Evolutionary conservation across 2,329 filamentous ascomycete genomes (phyloP).

Genomic region (Ophiostoma fasciatum): DNA sequence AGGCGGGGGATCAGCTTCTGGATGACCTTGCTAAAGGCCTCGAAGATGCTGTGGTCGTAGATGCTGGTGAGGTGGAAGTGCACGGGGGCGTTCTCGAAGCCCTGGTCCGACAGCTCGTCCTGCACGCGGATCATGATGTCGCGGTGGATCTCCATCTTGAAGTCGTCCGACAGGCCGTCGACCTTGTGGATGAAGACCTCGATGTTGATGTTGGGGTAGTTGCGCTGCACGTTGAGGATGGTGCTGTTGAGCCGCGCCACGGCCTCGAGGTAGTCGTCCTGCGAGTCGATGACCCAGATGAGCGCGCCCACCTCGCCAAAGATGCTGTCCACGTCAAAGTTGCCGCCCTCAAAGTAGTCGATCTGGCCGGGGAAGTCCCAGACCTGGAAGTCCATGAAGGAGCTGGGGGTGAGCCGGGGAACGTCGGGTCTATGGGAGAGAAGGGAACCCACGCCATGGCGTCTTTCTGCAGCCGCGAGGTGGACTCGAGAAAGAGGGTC

Average conservation of each 20-base stretch:
- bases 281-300: conserved; percentile 97
- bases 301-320: conserved; percentile 89
- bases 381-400: conserved; percentile 98
- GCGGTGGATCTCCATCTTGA: conserved; percentile 87
- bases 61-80: conserved; percentile 95
- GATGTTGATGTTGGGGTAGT: conserved; percentile 87
- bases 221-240: conserved; percentile 75
- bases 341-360: conserved; percentile 72
- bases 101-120: conserved; percentile 85
- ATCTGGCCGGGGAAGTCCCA: conserved; percentile 96
- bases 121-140: conserved; percentile 95
- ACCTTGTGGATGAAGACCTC: conserved; percentile 99
- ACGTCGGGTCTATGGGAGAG: not conserved
- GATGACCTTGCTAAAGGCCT: conserved; percentile 96
- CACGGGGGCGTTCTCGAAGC: conserved; percentile 84
- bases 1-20: conserved; percentile 93
- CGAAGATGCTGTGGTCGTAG: conserved; percentile 94
- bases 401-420: conserved; percentile 35
- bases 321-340: conserved; percentile 82
- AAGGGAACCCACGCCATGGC: conserved; percentile 70
- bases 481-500: conserved; percentile 90
- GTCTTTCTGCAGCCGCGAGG: conserved; percentile 85
- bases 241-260: conserved; percentile 76
- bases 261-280: conserved; percentile 92
- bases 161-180: conserved; percentile 93